Percentiles rank a stretch among this genome's conserved stretches.
phyloP scores from a whole-genome alignment of 176 grass and related monocot species.

The Aegilops umbellulata region DNA sequence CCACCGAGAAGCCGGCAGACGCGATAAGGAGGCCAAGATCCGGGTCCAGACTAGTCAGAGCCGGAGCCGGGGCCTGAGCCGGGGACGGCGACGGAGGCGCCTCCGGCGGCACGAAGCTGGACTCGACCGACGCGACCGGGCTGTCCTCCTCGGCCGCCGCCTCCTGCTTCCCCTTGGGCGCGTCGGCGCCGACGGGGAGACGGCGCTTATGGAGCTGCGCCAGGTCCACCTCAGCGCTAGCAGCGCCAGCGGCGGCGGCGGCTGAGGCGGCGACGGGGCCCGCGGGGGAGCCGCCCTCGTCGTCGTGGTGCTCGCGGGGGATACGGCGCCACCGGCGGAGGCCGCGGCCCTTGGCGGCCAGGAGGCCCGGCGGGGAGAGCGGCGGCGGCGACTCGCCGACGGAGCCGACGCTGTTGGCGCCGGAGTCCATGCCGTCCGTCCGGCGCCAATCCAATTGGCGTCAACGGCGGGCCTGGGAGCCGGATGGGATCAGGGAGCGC shows the following conservation, averaged over 20 bases:
- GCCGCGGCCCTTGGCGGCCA: slow-evolving; percentile 42
- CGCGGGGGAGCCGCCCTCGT: slow-evolving; percentile 34
- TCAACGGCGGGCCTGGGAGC: not conserved
- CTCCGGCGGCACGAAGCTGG: slow-evolving; percentile 36
- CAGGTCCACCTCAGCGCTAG: slow-evolving; percentile 20
- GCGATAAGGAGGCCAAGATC: slow-evolving; percentile 54
- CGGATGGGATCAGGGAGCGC: slow-evolving; percentile 20
- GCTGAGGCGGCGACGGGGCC: slow-evolving; percentile 8
- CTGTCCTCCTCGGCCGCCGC: slow-evolving; percentile 46
- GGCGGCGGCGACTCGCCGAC: slow-evolving; percentile 30
- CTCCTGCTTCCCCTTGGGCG: slow-evolving; percentile 43
- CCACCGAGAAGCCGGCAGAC: slow-evolving; percentile 68
- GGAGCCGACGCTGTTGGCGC: slow-evolving; percentile 25
- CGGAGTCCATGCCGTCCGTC: slow-evolving; percentile 44
- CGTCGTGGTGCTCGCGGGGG: slow-evolving; percentile 45
- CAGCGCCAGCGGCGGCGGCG: not conserved
- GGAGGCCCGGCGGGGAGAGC: not conserved
- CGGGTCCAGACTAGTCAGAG: slow-evolving; percentile 34
- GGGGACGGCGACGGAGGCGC: slow-evolving; percentile 23
- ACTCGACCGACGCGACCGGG: slow-evolving; percentile 70
- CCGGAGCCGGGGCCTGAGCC: slow-evolving; percentile 20
- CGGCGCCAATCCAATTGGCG: slow-evolving; percentile 12
- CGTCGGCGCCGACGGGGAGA: slow-evolving; percentile 4
- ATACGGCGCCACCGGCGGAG: slow-evolving; percentile 69
- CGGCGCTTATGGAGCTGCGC: slow-evolving; percentile 69